Conservation (phyloP, 139 green algal species). For the Spirogloea muscicola region DNA sequence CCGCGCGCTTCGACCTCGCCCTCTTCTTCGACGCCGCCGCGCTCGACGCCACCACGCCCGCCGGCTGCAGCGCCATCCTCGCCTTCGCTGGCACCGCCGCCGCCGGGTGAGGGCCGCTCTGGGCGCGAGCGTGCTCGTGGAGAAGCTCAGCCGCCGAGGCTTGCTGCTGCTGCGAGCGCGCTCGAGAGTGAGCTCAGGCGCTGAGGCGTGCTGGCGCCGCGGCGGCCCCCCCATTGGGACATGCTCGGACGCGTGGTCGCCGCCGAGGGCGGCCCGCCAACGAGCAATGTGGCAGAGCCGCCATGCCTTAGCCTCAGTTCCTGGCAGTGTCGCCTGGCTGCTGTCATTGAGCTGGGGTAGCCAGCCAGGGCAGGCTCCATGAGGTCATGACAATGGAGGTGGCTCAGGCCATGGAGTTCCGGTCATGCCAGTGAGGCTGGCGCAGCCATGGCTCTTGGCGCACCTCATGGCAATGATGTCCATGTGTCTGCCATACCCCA, state of each 20-base stretch:
- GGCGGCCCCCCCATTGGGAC: no score
- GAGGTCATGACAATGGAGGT: no score
- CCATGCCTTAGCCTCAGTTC: no score
- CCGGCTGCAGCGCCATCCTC: slow-evolving; percentile 38
- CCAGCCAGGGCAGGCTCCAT: neutral
- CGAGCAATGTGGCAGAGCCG: no score
- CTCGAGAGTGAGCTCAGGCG: no score
- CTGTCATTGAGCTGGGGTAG: neutral
- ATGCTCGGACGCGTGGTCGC: no score
- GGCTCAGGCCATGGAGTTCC: neutral
- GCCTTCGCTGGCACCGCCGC: slow-evolving; percentile 34
- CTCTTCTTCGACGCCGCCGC: slow-evolving; percentile 34
- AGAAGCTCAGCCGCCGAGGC: no score
- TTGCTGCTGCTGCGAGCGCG: no score
- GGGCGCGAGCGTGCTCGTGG: no score
- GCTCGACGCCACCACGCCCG: slow-evolving; percentile 6
- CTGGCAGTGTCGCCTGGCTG: neutral
- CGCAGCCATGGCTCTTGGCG: neutral
- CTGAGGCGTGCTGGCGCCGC: no score
- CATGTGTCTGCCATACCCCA: neutral
- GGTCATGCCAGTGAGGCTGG: neutral
- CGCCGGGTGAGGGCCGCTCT: slow-evolving; percentile 34
- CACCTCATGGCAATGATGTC: neutral
- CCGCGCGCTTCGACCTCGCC: slow-evolving; percentile 28
- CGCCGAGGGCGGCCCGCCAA: no score